Conservation (phyloP, 208 protist species). For the Crithidia mellificae region DNA sequence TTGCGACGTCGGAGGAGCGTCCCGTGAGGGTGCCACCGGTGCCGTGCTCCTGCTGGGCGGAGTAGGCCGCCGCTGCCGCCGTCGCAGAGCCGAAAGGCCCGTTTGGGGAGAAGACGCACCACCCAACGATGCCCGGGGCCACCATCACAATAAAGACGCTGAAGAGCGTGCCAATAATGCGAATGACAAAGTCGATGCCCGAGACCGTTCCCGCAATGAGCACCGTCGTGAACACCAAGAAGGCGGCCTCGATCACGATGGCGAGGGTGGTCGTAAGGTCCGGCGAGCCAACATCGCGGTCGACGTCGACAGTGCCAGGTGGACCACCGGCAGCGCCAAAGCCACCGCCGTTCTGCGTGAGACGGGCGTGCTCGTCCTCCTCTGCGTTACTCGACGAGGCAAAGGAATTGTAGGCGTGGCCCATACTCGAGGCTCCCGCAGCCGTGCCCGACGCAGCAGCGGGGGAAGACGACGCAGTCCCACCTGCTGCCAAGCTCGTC, state of each 20-base stretch:
- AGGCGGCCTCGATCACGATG: constrained; percentile 63
- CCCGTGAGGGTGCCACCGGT: not conserved
- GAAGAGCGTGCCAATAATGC: constrained; percentile 63
- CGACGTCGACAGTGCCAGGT: constrained; percentile 31
- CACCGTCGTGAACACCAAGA: constrained; percentile 55
- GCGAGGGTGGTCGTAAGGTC: constrained; percentile 69
- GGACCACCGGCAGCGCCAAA: too few relatives aligned
- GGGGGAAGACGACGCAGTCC: too few relatives aligned
- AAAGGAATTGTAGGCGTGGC: not conserved
- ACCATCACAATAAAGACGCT: constrained; percentile 68
- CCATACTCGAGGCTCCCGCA: too few relatives aligned
- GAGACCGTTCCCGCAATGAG: constrained; percentile 47
- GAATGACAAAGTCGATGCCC: constrained; percentile 72
- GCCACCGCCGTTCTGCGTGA: not conserved
- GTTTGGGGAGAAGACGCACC: constrained; percentile 49
- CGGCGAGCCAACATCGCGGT: constrained; percentile 69
- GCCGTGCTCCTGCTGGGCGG: not conserved
- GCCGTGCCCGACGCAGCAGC: too few relatives aligned
- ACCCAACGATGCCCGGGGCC: constrained; percentile 54
- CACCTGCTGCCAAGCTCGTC: too few relatives aligned
- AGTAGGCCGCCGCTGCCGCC: constrained; percentile 8
- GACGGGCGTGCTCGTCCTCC: not conserved
- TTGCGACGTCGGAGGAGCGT: not conserved
- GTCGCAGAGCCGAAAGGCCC: constrained; percentile 25
- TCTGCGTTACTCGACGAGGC: not conserved